Evolutionary conservation across 768 basidiomycete species (phyloP), one percentile per base, ranked within the genome.

Genomic region (Russula sp.): DNA sequence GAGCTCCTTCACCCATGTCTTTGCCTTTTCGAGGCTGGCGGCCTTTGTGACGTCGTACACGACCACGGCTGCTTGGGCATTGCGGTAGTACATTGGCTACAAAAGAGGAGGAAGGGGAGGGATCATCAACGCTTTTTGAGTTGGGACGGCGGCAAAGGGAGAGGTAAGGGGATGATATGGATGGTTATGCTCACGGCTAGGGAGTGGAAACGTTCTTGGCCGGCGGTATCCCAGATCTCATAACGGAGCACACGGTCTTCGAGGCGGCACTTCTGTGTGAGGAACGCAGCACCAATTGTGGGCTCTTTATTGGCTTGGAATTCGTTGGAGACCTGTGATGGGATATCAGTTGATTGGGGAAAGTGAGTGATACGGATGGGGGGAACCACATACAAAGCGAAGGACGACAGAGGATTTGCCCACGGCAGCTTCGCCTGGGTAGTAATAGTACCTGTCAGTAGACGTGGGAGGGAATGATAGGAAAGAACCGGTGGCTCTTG

Each of bases 241-340:
- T 93, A 93, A 59, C 91, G 87, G 65, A 93, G 77, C 29, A 93
- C 88, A 59, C 90, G 89, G 75, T 98, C 97, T 74, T 99, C 96
- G 41, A 95, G 79, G 58, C 92, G 87, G 70, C 93, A 95, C 74
- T 95, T 94, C 80, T 96, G 93, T 16, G 93, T 96, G 57, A 96
- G 74, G 78, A 96, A 96, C 5, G 93, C 95, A 55, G 95, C 95
- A 39, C 95, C 96, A 69, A 99, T 98, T 29, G 96, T 99, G 10
- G 96, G 96, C 70, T 97, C 94, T 75, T 98, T 98, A 82, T 98
- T 98, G 63, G 92, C 86, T 75, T 98, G 95, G 75, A 98, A 99
- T 74, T 99, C 96, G 77, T 98, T 93, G 72, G 89, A 89, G 56
- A 93, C 91, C 91, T 93, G 39, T 93, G 39, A 14, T 32, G 13